Percentiles rank a stretch among this genome's conserved stretches.
Conservation (phyloP, 2,329 filamentous ascomycete species). For the Colletotrichum phormii region DNA sequence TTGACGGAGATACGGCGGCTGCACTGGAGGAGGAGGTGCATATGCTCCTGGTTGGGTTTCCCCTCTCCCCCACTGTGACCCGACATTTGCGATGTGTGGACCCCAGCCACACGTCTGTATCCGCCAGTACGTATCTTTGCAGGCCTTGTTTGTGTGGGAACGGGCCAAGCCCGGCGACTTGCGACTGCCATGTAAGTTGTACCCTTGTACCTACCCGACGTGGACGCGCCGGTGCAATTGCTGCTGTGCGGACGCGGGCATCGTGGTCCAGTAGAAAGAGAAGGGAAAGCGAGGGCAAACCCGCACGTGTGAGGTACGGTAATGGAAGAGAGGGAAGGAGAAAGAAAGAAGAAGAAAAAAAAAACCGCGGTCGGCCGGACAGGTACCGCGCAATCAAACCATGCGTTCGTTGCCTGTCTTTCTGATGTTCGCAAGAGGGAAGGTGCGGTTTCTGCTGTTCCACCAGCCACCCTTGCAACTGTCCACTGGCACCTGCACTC, state of each 20-base stretch:
- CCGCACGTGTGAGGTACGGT: no score
- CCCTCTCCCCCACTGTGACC: constrained; percentile 12
- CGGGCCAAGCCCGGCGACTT: constrained; percentile 30
- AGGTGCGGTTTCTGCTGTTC: constrained; percentile 35
- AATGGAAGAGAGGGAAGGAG: not conserved
- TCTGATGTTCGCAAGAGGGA: constrained; percentile 26
- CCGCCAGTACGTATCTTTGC: not conserved
- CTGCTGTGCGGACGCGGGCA: constrained; percentile 1
- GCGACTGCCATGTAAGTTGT: constrained; percentile 2
- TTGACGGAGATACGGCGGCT: constrained; percentile 3
- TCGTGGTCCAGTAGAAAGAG: constrained; percentile 8
- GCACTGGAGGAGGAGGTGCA: constrained; percentile 14
- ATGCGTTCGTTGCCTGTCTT: constrained; percentile 24
- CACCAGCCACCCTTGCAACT: constrained; percentile 31
- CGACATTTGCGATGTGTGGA: constrained; percentile 21
- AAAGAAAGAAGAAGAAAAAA: constrained; percentile 1
- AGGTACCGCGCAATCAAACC: constrained; percentile 22
- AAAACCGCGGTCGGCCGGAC: not conserved
- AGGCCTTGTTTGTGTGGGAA: constrained; percentile 22
- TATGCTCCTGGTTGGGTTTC: constrained; percentile 26
- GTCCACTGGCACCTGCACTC: constrained; percentile 4
- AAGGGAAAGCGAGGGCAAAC: constrained; percentile 17
- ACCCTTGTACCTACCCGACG: not conserved
- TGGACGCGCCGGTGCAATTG: not conserved
- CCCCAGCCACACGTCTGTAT: constrained; percentile 26